Conservation (phyloP, 148 eudicot species). For the Selenicereus undatus region DNA sequence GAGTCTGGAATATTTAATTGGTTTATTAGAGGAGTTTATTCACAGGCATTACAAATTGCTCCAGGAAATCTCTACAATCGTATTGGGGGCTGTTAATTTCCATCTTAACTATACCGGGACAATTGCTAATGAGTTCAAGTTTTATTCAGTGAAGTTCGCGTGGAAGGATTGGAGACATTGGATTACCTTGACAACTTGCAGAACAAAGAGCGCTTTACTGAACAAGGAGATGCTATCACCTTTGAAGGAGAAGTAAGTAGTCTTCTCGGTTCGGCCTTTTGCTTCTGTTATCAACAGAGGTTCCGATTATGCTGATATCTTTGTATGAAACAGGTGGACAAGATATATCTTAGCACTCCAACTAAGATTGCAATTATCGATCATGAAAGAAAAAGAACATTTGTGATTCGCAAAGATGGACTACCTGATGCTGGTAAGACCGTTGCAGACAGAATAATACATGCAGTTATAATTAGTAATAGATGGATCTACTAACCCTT, state of each 20-base stretch:
- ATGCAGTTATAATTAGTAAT: not conserved
- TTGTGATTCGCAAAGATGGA: constrained; percentile 90
- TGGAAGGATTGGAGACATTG: constrained; percentile 86
- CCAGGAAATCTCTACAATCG: not conserved
- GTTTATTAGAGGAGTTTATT: too few species aligned
- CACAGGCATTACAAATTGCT: too few species aligned
- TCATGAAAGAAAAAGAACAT: constrained; percentile 90
- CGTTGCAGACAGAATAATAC: constrained; percentile 3
- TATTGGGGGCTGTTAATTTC: not conserved
- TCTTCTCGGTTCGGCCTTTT: constrained; percentile 4
- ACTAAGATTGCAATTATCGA: constrained; percentile 82
- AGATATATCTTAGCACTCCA: constrained; percentile 86
- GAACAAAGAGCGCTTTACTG: constrained; percentile 72
- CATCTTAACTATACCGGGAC: not conserved
- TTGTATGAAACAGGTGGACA: constrained; percentile 58
- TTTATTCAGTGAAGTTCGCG: constrained; percentile 79
- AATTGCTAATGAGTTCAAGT: constrained; percentile 12
- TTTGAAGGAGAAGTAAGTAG: constrained; percentile 80
- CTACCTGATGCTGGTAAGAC: constrained; percentile 91
- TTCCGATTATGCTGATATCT: not conserved
- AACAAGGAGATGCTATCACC: constrained; percentile 95
- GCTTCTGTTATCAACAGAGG: not conserved
- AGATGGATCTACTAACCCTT: not conserved
- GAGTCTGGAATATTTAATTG: too few species aligned
- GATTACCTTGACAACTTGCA: constrained; percentile 88